Evolutionary conservation across 495 filamentous ascomycete genomes (phyloP).

Genomic region (Penicillium odoratum): DNA sequence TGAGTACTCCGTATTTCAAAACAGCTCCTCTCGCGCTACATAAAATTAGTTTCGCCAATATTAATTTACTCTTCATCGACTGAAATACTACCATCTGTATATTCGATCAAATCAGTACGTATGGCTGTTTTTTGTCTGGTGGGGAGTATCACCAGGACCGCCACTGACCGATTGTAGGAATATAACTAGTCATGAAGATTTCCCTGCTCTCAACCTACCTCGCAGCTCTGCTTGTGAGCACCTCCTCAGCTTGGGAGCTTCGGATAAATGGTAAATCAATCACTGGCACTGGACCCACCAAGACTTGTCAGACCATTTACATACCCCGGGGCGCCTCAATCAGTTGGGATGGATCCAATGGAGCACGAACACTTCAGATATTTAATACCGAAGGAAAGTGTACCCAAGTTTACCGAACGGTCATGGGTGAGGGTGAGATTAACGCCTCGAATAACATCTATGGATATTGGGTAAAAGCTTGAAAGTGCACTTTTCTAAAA

Average conservation of each 20-base stretch:
- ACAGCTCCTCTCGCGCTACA: background rate
- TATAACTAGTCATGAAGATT: background rate
- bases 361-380: conserved; percentile 15
- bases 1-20: background rate
- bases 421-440: conserved; percentile 20
- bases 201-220: background rate
- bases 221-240: background rate
- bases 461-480: conserved; percentile 20
- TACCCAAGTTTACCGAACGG: conserved; percentile 17
- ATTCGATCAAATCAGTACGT: background rate
- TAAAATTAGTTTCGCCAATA: background rate
- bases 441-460: conserved; percentile 23
- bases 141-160: background rate
- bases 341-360: conserved; percentile 17
- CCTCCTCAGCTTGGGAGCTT: background rate
- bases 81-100: background rate
- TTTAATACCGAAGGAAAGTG: conserved; percentile 15
- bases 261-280: background rate
- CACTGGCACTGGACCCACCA: background rate
- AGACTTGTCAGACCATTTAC: conserved; percentile 7
- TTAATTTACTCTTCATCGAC: background rate
- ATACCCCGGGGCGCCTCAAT: conserved; percentile 18
- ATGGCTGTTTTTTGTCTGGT: background rate
- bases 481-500: background rate
- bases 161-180: background rate